These are phyloP conservation scores for Rhododendron griersonianum DNA, from an alignment of 148 eudicot species.

Conservation along the genomic window DNA sequence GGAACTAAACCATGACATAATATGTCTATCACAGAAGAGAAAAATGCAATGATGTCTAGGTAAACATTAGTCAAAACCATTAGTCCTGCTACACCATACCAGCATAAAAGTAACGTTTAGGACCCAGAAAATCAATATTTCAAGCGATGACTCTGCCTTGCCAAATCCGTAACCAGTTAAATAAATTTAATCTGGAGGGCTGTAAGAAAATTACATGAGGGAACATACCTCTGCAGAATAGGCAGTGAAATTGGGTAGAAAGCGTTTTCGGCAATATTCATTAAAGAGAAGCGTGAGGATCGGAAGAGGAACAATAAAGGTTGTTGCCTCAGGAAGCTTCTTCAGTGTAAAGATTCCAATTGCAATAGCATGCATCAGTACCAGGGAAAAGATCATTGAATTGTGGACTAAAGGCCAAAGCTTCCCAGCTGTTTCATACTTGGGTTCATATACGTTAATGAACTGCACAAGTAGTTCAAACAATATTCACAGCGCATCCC, in stretches of 20 bases:
- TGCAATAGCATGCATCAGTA: conserved; percentile 70
- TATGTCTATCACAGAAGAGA: too few species aligned
- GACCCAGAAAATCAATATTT: not conserved
- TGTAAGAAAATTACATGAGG: not conserved
- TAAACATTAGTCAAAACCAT: not conserved
- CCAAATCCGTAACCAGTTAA: not conserved
- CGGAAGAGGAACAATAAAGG: conserved; percentile 55
- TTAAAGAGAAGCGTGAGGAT: conserved; percentile 69
- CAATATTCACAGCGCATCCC: not conserved
- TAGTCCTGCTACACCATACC: not conserved
- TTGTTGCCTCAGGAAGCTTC: conserved; percentile 46
- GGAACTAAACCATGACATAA: not conserved
- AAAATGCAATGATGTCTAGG: not conserved
- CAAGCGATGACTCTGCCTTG: not conserved
- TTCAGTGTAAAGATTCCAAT: conserved; percentile 69
- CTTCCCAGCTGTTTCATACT: conserved; percentile 69
- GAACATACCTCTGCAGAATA: conserved; percentile 63
- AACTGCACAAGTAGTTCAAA: conserved; percentile 43
- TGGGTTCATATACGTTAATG: conserved; percentile 59
- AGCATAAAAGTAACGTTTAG: not conserved
- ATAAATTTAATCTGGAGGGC: not conserved
- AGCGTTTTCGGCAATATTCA: conserved; percentile 70
- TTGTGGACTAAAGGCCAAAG: conserved; percentile 76
- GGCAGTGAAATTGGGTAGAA: conserved; percentile 56
- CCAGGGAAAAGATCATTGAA: conserved; percentile 65